These are phyloP conservation scores for Vigna angularis DNA, from an alignment of 306 rosid species.

Conservation along the genomic window DNA sequence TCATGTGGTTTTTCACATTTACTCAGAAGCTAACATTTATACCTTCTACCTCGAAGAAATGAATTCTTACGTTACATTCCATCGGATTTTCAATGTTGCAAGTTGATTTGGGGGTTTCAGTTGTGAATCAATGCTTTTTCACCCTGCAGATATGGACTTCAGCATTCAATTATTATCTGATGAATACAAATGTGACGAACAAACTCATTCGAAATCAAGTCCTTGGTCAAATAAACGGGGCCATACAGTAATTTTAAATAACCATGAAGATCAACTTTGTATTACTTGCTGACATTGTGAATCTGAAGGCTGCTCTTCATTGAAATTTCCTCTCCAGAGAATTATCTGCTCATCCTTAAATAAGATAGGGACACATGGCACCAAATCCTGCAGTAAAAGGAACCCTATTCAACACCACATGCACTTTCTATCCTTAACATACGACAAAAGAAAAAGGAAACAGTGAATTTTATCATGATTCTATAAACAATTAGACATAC, in stretches of 20 bases:
- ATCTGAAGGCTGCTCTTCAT: slow-evolving; percentile 43
- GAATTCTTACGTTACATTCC: background rate
- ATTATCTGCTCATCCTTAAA: slow-evolving; percentile 92
- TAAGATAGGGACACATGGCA: slow-evolving; percentile 84
- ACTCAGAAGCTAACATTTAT: background rate
- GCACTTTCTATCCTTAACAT: slow-evolving; percentile 16
- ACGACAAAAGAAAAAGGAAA: slow-evolving; percentile 1
- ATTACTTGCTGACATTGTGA: slow-evolving; percentile 33
- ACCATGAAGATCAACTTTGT: slow-evolving; percentile 15
- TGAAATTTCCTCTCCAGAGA: slow-evolving; percentile 82
- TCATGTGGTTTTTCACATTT: background rate
- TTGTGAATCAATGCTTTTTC: background rate
- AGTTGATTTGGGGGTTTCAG: slow-evolving; percentile 9
- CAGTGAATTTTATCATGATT: slow-evolving; percentile 4
- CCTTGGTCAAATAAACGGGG: background rate
- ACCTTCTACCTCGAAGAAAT: background rate
- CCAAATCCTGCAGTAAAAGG: slow-evolving; percentile 66
- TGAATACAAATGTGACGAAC: slow-evolving; percentile 18
- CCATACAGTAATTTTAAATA: slow-evolving; percentile 1
- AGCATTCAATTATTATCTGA: background rate
- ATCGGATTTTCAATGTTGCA: no score
- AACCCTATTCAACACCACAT: slow-evolving; percentile 14
- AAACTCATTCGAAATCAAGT: background rate
- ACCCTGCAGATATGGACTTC: slow-evolving; percentile 10
- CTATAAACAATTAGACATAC: slow-evolving; percentile 47